Evolutionary conservation across 345 rosid genomes (phyloP).

Genomic region (Mangifera indica): DNA sequence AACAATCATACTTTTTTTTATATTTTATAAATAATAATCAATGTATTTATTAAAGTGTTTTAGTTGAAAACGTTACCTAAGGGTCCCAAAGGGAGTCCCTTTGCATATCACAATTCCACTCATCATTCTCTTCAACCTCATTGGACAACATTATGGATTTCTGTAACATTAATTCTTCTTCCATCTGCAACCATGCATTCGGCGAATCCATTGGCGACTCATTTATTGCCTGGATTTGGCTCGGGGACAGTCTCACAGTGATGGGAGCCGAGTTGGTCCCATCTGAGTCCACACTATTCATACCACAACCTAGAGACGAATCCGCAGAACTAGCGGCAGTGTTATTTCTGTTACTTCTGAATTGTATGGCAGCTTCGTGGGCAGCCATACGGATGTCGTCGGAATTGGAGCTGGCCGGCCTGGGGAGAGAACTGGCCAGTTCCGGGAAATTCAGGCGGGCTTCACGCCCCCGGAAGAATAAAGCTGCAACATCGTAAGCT

Average conservation of each 20-base stretch:
- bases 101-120: neutral
- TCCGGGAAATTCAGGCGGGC: conserved; percentile 73
- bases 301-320: neutral
- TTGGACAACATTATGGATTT: conserved; percentile 16
- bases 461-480: conserved; percentile 56
- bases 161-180: conserved; percentile 19
- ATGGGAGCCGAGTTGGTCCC: neutral
- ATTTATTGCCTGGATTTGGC: conserved; percentile 79
- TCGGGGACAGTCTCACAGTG: conserved; percentile 55
- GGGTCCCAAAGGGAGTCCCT: conserved; percentile 17
- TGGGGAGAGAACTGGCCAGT: conserved; percentile 38
- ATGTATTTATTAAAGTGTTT: neutral
- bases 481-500: conserved; percentile 80
- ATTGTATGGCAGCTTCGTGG: conserved; percentile 26
- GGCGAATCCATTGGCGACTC: conserved; percentile 81
- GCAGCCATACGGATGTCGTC: conserved; percentile 77
- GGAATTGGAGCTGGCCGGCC: conserved; percentile 48
- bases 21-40: neutral
- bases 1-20: neutral
- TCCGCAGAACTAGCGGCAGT: neutral
- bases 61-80: neutral
- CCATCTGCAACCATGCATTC: conserved; percentile 59
- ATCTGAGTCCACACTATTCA: neutral
- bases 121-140: neutral
- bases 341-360: neutral